Evolutionary conservation across 169 alveolate genomes (phyloP).

Genomic region (Cyclospora cayetanensis): DNA sequence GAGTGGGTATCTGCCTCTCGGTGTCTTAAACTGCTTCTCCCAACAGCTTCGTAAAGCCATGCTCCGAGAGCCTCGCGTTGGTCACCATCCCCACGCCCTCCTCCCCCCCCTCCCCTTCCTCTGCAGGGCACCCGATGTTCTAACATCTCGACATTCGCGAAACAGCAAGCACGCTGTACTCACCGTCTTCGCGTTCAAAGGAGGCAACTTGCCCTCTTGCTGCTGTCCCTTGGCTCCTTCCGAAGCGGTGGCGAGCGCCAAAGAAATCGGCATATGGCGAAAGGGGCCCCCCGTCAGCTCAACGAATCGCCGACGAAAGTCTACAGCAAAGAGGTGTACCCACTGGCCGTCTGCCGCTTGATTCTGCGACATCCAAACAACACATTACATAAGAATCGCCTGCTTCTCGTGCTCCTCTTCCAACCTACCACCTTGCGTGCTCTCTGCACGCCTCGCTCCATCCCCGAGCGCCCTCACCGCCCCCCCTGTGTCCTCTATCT

Average conservation of each 20-base stretch:
- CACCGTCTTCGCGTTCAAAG: background rate
- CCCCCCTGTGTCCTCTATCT: background rate
- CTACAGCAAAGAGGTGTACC: conserved; percentile 63
- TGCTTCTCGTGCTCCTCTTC: background rate
- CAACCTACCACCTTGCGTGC: background rate
- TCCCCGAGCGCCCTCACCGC: background rate
- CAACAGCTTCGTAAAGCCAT: no score
- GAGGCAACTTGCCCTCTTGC: background rate
- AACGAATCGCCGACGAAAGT: conserved; percentile 71
- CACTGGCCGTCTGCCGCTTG: conserved; percentile 60
- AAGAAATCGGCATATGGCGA: conserved; percentile 34
- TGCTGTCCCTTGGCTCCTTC: conserved; percentile 26
- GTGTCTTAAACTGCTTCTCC: no score
- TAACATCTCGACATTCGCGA: background rate
- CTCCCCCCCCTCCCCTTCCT: no score
- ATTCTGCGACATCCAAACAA: no score
- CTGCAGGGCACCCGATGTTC: no score
- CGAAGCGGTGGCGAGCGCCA: conserved; percentile 68
- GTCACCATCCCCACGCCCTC: no score
- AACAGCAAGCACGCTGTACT: background rate
- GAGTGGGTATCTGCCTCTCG: no score
- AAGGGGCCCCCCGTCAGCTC: conserved; percentile 61
- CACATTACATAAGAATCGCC: background rate
- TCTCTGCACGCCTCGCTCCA: background rate
- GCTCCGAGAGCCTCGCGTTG: no score